phyloP scores from a whole-genome alignment of 768 basidiomycete species.

The Suillus paluster region DNA sequence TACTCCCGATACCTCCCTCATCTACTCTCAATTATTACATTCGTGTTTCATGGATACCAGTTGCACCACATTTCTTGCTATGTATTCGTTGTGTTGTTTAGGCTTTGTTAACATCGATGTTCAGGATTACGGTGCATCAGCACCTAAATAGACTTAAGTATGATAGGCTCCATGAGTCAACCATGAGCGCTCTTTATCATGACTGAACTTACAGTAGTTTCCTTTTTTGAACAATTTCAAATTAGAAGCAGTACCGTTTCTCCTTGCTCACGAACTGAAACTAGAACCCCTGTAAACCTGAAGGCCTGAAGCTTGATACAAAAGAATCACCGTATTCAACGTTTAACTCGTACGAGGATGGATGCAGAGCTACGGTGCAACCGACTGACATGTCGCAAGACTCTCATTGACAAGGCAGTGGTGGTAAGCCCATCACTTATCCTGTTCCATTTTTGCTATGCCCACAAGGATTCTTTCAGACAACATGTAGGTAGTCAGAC shows the following conservation, averaged over 20 bases:
- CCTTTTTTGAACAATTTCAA: not conserved
- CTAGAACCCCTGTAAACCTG: not conserved
- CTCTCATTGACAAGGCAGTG: constrained; percentile 78
- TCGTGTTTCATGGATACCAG: constrained; percentile 31
- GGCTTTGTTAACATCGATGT: constrained; percentile 12
- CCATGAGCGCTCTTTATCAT: no score
- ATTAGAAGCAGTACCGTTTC: no score
- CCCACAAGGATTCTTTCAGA: constrained; percentile 38
- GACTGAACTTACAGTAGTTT: not conserved
- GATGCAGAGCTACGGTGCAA: constrained; percentile 81
- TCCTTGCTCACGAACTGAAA: no score
- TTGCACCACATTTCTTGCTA: constrained; percentile 25
- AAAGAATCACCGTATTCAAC: not conserved
- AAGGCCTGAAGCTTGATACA: not conserved
- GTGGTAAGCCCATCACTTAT: constrained; percentile 58
- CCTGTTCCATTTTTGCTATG: constrained; percentile 16
- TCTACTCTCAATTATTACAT: constrained; percentile 32
- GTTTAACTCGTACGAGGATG: constrained; percentile 53
- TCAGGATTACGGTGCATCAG: not conserved
- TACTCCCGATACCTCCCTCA: constrained; percentile 12
- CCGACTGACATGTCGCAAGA: constrained; percentile 71
- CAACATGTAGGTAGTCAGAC: constrained; percentile 51
- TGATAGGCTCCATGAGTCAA: not conserved
- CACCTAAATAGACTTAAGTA: not conserved
- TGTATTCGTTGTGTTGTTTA: constrained; percentile 33